Percentiles rank a stretch among this genome's conserved stretches.
phyloP scores from a whole-genome alignment of 2,329 filamentous ascomycete species.

The Atkinsonella texensis region DNA sequence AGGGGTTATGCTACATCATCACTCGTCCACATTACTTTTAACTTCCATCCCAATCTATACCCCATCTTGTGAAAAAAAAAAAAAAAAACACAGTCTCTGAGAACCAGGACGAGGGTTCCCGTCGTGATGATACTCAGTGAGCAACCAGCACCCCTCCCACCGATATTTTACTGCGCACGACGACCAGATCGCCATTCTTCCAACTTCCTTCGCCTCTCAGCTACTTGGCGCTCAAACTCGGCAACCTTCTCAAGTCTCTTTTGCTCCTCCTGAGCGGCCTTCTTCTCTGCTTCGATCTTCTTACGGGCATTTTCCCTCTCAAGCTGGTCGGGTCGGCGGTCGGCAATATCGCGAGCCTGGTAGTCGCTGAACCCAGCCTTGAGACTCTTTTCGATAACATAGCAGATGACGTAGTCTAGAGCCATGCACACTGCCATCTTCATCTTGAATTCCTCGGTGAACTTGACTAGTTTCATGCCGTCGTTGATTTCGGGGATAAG shows the following conservation, averaged over 20 bases:
- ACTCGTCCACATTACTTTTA: no score
- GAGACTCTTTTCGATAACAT: conserved; percentile 71
- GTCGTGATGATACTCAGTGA: no score
- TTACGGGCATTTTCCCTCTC: conserved; percentile 61
- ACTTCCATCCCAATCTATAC: no score
- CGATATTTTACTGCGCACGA: conserved; percentile 6
- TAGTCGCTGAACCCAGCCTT: conserved; percentile 86
- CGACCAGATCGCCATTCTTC: conserved; percentile 32
- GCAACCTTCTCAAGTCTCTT: conserved; percentile 42
- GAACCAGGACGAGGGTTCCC: no score
- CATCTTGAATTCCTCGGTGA: conserved; percentile 76
- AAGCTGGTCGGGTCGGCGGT: conserved; percentile 75
- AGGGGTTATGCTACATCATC: no score
- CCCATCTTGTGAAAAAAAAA: no score
- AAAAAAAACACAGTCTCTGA: no score
- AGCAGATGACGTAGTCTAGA: conserved; percentile 78
- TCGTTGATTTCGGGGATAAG: conserved; percentile 93
- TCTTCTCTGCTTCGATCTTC: conserved; percentile 38
- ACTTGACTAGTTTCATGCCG: conserved; percentile 84
- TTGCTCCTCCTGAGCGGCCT: conserved; percentile 38
- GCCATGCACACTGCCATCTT: conserved; percentile 80
- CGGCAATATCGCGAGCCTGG: conserved; percentile 84
- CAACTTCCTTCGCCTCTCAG: conserved; percentile 36
- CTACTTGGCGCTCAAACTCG: conserved; percentile 47
- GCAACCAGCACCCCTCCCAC: no score